Base-by-base conservation (phyloP, 2,329 filamentous ascomycete genomes). In the Podosphaera xanthii region DNA sequence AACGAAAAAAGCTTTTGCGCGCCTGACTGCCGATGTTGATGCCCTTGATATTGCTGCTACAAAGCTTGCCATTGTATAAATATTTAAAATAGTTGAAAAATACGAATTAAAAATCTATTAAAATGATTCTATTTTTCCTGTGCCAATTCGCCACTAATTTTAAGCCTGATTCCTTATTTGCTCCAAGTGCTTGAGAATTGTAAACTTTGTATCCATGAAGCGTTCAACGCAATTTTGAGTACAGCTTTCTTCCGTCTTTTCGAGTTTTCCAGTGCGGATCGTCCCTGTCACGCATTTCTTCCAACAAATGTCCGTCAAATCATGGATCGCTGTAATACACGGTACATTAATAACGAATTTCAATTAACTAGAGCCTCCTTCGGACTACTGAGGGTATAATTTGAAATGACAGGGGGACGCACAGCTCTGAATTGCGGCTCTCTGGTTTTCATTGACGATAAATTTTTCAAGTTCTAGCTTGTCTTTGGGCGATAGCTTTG, bases 21-120 rank as follows among this genome's bases (percentile, higher is more conserved):
- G 91, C 73, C 82, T 98, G 66, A 97, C 92, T 60, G 78, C 90
- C 64, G 92, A 98, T 75, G 90, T 97, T 69, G 92, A 98, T 76
- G 92, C 92, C 71, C 86, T 98, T 69, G 92, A 98, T 78, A 96
- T 98, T 76, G 94, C 92, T 65, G 94, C 92, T 71, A 97, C 92
- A 76, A 98, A 97, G 86, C 84, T 98, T 69, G 85, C 86, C 69
- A 92, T 98, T 71, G 92, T 97, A 73, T 97, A 94, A 85, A 69
- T 67, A 68, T 65, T 67, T 71, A 69, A 69, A 67, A 69, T 70
- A 72, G 69, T 71, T 71, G 72, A 71, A 71, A 63, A 58, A 54
- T 61, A 57, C 22, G 63, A 66, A 34, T 14, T 62, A 65, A 57
- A 65, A 63, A 64, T 63, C 64, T 67, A 67, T 64, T 60, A 60